Evolutionary conservation across 306 rosid genomes (phyloP), one percentile per base, ranked within the genome.

Genomic region (Sphenostylis stenocarpa): DNA sequence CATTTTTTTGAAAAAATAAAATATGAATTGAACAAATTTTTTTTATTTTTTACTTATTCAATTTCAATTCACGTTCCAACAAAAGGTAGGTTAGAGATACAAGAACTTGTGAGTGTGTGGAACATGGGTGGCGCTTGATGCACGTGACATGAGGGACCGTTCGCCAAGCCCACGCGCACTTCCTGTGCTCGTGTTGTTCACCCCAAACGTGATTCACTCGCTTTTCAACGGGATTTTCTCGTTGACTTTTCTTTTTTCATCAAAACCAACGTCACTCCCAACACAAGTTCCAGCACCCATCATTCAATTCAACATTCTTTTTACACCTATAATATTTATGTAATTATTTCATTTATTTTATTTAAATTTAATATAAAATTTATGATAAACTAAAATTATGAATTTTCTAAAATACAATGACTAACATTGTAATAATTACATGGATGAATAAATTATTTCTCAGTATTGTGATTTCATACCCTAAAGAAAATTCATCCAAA

Each of bases 191-290:
- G 67, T 58, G 67, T 23, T 60, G 14, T 26, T 8, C 58, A 49
- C 47, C 13, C 20, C 65, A 28, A 71, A 71, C 20, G 36, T 29
- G 29, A 66, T 72, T 76, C 45, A 52, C 69, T 79, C 58, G 48
- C 41, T 64, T 48, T 72, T 52, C 83, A 65, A 64, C 28, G 38
- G 52, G 62, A 55, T 43, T 76, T 67, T 66, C 62, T 73, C 14
- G 70, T 65, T 73, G 79, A 80, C 84, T 57, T 69, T 39, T 0
- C 44, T 38, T 38, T 4, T 0, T 1, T 77, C 62, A n/a, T 75
- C 72, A 13, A 31, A 26, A 75, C 12, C 45, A 45, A 58, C 38
- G 4, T 10, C 47, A 14, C 41, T 58, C 7, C 19, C 71, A 8
- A 12, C 7, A 29, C 71, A 8, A 12, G 34, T 43, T 36, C 13